Base-by-base conservation (phyloP, 2,329 filamentous ascomycete genomes). In the Colletotrichum lentis region DNA sequence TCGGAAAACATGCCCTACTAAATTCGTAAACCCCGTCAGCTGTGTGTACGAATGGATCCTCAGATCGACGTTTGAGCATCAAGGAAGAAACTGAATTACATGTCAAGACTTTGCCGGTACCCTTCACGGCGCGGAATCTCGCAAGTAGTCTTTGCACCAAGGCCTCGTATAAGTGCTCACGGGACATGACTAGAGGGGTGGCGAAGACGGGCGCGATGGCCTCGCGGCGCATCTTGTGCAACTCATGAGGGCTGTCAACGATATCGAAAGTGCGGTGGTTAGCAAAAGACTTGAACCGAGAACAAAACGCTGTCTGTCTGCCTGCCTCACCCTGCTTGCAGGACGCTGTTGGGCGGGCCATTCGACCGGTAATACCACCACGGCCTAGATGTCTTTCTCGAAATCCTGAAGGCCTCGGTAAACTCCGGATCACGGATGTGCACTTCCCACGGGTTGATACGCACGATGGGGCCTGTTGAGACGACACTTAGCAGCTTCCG, bases 381-480 rank as follows among this genome's bases (percentile, higher is more conserved):
- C 49, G 49, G 49, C 49, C 27, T 37, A 27, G 49, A 52, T 3
- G 49, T 35, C 49, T 52, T 52, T 35, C 22, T 52, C 27, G 14
- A 31, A 8, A 52, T 52, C n/a, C 35, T 52, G 49, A 31, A 52
- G 22, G 49, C 49, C 14, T 52, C 27, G 14, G 49, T 35, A 8
- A 18, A 52, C 49, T 35, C 49, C 18, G 27, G 49, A 11, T 52
- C 49, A n/a, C 49, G 49, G 14, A 52, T 52, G 49, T 52, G 49
- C 49, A 52, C 27, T 35, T 52, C 49, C 49, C 49, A 52, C 12
- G 49, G 49, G 27, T 52, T 52, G 11, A 52, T 52, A 31, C 49
- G 49, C 22, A 52, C 49, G 22, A 35, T 35, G 49, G 49, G 49
- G 2, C 49, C 49, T 52, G 27, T 27, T 8, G 3, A 7, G 27